Percentiles rank a stretch among this genome's conserved stretches.
phyloP scores from a whole-genome alignment of 169 alveolate species.

The Eimeria tenella region DNA sequence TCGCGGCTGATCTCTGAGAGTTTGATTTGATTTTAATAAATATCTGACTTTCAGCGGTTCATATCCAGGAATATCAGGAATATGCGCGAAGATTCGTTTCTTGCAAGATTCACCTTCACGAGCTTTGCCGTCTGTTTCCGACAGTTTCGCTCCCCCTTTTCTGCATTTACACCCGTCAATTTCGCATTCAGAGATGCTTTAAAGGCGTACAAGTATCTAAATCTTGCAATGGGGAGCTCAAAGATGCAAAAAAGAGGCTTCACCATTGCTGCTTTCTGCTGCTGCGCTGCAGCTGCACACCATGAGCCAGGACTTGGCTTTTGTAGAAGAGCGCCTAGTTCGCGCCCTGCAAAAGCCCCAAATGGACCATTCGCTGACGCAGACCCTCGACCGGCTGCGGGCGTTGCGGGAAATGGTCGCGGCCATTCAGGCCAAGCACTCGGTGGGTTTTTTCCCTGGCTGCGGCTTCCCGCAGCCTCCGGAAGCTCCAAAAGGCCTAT shows the following conservation, averaged over 20 bases:
- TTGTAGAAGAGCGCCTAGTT: slow-evolving; percentile 51
- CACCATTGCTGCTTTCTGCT: neutral
- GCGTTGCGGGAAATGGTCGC: slow-evolving; percentile 45
- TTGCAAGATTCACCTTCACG: neutral
- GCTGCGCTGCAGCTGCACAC: slow-evolving; percentile 20
- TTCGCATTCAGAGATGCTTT: neutral
- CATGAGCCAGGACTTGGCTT: slow-evolving; percentile 69
- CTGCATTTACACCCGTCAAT: neutral
- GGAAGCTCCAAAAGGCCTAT: too few relatives aligned
- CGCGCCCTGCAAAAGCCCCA: slow-evolving; percentile 60
- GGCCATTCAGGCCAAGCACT: slow-evolving; percentile 41
- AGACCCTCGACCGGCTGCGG: slow-evolving; percentile 17
- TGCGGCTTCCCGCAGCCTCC: too few relatives aligned
- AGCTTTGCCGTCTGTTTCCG: neutral
- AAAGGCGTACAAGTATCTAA: neutral
- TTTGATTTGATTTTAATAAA: neutral
- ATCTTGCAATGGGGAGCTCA: neutral
- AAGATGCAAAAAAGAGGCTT: neutral
- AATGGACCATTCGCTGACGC: slow-evolving; percentile 40
- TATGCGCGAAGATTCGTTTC: neutral
- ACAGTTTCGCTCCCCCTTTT: neutral
- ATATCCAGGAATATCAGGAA: too few relatives aligned
- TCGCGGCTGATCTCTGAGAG: too few relatives aligned
- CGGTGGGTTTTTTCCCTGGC: neutral
- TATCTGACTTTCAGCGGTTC: neutral